phyloP scores from a whole-genome alignment of 2,329 filamentous ascomycete species.

The Graphium sp. region DNA sequence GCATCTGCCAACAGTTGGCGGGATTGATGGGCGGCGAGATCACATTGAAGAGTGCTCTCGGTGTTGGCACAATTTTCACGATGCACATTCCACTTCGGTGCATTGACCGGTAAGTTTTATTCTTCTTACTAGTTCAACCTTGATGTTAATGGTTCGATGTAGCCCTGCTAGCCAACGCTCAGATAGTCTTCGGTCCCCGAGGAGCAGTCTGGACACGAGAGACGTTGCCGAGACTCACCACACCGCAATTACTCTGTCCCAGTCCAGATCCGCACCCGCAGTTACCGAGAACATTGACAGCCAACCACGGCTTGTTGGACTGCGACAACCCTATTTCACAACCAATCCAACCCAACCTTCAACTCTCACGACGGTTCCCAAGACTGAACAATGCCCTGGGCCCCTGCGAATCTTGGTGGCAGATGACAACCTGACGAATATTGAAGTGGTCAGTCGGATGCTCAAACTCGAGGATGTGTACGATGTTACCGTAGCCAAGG shows the following conservation, averaged over 20 bases:
- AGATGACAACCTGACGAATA: conserved; percentile 46
- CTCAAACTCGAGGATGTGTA: conserved; percentile 65
- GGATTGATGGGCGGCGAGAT: conserved; percentile 70
- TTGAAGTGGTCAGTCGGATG: conserved; percentile 43
- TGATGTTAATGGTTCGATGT: conserved; percentile 4
- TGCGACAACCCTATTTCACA: conserved; percentile 70
- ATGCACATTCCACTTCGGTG: conserved; percentile 71
- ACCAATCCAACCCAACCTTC: conserved; percentile 16
- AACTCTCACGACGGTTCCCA: conserved; percentile 24
- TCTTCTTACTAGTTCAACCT: not conserved
- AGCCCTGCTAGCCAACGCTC: conserved; percentile 37
- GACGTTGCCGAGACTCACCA: conserved; percentile 19
- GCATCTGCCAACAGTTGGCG: conserved; percentile 78
- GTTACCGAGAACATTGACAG: conserved; percentile 29
- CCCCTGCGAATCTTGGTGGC: conserved; percentile 69
- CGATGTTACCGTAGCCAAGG: conserved; percentile 76
- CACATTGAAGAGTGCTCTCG: conserved; percentile 51
- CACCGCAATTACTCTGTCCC: no score
- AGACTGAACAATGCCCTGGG: conserved; percentile 33
- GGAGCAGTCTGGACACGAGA: conserved; percentile 24
- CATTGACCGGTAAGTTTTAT: conserved; percentile 32
- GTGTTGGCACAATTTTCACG: conserved; percentile 64
- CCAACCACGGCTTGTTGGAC: conserved; percentile 64
- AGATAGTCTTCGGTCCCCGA: conserved; percentile 32
- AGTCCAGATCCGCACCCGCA: conserved; percentile 13